Evolutionary conservation across 2,329 filamentous ascomycete species (phyloP).

Genomic region (Malbranchea cinnamomea): DNA sequence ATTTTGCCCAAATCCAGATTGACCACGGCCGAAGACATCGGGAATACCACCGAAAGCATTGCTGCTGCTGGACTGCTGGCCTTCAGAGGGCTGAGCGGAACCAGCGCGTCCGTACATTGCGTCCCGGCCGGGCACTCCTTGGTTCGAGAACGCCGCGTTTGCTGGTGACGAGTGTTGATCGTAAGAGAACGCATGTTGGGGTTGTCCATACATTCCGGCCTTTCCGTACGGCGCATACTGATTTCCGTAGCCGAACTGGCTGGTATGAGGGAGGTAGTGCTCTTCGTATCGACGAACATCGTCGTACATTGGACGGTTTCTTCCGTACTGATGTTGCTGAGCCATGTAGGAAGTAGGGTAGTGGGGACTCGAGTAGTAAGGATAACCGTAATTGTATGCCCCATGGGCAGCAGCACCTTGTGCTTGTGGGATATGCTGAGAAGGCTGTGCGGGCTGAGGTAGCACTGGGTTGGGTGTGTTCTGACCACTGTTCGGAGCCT

Average conservation of each 20-base stretch:
- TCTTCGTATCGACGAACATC: constrained; percentile 35
- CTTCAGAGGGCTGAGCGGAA: constrained; percentile 41
- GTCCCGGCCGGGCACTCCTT: constrained; percentile 33
- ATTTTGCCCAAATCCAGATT: constrained; percentile 41
- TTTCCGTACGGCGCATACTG: constrained; percentile 40
- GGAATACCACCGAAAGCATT: constrained; percentile 39
- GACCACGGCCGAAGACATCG: constrained; percentile 45
- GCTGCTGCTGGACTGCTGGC: constrained; percentile 33
- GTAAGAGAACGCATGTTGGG: constrained; percentile 47
- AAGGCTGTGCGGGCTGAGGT: constrained; percentile 36
- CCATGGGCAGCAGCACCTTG: constrained; percentile 38
- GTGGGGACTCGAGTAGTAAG: constrained; percentile 47
- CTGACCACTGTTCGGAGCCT: constrained; percentile 76
- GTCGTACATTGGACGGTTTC: constrained; percentile 35
- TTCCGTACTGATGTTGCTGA: constrained; percentile 31
- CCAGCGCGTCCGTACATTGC: constrained; percentile 46
- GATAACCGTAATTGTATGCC: constrained; percentile 46
- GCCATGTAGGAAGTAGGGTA: constrained; percentile 46
- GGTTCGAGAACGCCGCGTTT: constrained; percentile 35
- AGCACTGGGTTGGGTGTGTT: constrained; percentile 74
- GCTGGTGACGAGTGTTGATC: constrained; percentile 52
- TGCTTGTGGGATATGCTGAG: constrained; percentile 35
- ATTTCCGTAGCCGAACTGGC: constrained; percentile 40
- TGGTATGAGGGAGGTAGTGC: constrained; percentile 31
- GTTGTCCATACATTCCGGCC: constrained; percentile 48